These are phyloP conservation scores for Neurospora tetraspora DNA, from an alignment of 495 filamentous ascomycete genomes.

Conservation along the genomic window DNA sequence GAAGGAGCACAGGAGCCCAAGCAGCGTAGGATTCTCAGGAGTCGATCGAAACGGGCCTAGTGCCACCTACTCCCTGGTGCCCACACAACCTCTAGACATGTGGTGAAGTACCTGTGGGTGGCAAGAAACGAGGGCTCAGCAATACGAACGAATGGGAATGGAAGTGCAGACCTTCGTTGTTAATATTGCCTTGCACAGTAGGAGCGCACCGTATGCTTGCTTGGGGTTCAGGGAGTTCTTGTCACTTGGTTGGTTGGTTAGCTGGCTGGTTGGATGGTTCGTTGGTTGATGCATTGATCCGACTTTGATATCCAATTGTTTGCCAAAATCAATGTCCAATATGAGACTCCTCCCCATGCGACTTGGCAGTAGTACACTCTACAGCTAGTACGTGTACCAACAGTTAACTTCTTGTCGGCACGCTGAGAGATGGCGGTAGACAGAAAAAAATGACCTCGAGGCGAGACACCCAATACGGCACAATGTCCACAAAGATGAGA, in stretches of 20 bases:
- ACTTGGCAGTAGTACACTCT: not conserved
- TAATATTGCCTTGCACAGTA: not conserved
- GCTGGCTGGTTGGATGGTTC: not conserved
- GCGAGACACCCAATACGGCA: not conserved
- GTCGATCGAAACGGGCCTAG: slow-evolving; percentile 19
- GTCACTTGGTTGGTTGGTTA: not conserved
- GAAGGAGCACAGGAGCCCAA: not conserved
- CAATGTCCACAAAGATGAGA: not conserved
- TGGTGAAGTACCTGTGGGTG: not conserved
- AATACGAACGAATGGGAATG: not conserved
- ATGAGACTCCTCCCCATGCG: not conserved
- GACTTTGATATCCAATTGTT: not conserved
- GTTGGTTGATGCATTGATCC: not conserved
- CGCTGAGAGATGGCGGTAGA: not conserved
- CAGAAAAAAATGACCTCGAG: not conserved
- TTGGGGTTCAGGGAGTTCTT: not conserved
- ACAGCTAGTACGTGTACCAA: not conserved
- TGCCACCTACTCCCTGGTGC: not conserved
- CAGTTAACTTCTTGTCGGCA: not conserved
- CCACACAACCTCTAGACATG: not conserved
- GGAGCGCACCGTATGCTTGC: not conserved
- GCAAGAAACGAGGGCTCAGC: not conserved
- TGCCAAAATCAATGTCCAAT: not conserved
- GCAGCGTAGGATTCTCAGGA: slow-evolving; percentile 20
- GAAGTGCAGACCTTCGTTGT: not conserved